Evolutionary conservation across 1,284 basidiomycete genomes (phyloP), one percentile per base, ranked within the genome.

Genomic region (Ganoderma resinaceum): DNA sequence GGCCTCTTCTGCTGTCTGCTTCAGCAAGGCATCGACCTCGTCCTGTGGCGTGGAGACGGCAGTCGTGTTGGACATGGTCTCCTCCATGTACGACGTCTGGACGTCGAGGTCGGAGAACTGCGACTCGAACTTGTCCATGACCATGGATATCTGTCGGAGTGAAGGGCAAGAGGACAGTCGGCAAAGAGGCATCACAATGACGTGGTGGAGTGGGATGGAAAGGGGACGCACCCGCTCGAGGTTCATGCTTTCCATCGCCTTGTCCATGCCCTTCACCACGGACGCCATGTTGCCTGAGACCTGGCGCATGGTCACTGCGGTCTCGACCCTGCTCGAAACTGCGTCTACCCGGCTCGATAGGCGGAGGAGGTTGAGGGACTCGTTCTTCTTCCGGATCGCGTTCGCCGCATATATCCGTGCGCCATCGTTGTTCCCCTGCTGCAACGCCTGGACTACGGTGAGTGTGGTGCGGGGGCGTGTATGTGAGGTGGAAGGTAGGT

Each of bases 191-290:
- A 35, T 6, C 37, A 37, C 7, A 35, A 58, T 18, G 20, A 46
- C n/a, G 43, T 23, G 20, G 12, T 26, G 59, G 46, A 2, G 46
- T 18, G 5, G 35, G n/a, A 20, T 31, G 26, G 2, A 35, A 26
- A 20, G 42, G 49, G 16, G 37, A 84, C 91, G 77, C 77, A 96
- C 97, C 79, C 92, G 86, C 78, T 99, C 98, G 62, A 99, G 88
- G 82, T 99, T 99, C 98, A 99, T 99, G 81, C 88, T 95, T 78
- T 98, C 95, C 98, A 99, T 99, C 5, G 98, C 98, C 78, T 93
- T 95, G 81, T 99, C 98, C 97, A 99, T 99, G 26, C 97, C 97
- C 78, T 91, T 93, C 63, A 99, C 98, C 7, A 99, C 98, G 33
- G 91, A 92, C 11, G 95, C 93, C 97, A 99, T 98, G 79, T 92